Evolutionary conservation across 2,329 filamentous ascomycete genomes (phyloP).

Genomic region (Knufia petricola): DNA sequence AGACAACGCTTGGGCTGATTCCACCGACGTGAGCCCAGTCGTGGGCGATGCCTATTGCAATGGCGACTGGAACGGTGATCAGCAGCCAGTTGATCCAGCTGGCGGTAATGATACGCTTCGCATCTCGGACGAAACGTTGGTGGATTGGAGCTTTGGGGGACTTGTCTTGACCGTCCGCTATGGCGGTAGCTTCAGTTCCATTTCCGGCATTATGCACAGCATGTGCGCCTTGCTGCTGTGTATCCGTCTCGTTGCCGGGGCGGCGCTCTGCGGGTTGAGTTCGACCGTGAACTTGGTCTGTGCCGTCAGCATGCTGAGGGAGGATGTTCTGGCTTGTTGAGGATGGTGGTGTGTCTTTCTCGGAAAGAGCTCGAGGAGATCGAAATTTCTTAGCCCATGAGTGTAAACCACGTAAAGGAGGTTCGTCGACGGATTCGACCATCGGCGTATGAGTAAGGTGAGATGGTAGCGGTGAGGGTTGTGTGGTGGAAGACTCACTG

Average conservation of each 20-base stretch:
- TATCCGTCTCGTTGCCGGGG: conserved; percentile 14
- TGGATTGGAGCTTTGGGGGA: conserved; percentile 34
- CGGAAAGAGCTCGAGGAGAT: conserved; percentile 13
- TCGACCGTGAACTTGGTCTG: conserved; percentile 12
- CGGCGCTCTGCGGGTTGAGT: conserved; percentile 8
- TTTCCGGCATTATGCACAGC: conserved; percentile 39
- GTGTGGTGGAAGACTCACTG: conserved; percentile 1
- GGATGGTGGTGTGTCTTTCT: conserved; percentile 14
- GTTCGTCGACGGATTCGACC: conserved; percentile 46
- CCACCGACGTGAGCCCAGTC: conserved; percentile 19
- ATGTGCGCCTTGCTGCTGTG: conserved; percentile 27
- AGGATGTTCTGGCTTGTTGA: conserved; percentile 20
- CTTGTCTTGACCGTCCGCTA: conserved; percentile 28
- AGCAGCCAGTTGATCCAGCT: conserved; percentile 38
- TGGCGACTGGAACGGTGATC: conserved; percentile 34
- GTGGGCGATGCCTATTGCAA: conserved; percentile 29
- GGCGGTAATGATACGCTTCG: conserved; percentile 54
- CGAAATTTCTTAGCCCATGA: conserved; percentile 33
- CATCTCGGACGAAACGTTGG: conserved; percentile 43
- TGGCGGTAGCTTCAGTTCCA: conserved; percentile 45
- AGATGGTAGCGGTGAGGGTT: conserved; percentile 6
- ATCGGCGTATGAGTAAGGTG: conserved; percentile 31
- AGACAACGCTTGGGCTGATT: conserved; percentile 51
- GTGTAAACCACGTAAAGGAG: conserved; percentile 42
- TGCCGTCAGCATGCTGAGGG: conserved; percentile 23